Base-by-base conservation (phyloP, 495 filamentous ascomycete species). In the Trichoderma erinaceum region DNA sequence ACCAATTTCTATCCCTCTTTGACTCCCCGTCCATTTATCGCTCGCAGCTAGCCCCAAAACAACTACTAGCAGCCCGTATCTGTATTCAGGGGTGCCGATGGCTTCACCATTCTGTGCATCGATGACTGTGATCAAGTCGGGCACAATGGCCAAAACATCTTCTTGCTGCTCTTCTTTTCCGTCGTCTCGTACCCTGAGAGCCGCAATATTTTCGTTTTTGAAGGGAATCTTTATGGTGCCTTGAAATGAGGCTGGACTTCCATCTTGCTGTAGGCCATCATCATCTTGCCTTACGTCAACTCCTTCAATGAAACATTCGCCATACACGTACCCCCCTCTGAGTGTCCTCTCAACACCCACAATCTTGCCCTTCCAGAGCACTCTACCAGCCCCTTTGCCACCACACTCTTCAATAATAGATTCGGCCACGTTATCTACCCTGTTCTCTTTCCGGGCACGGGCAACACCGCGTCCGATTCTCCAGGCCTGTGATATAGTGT, bases 181-280 rank as follows among this genome's bases (percentile, higher is more conserved):
- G 23, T 74, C 72, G 27, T 71, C 70, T 10, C 73, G 63, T 63
- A 78, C 69, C 76, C 77, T 68, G 58, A 80, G 79, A 6, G 83
- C 86, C 18, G 82, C 78, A 21, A 88, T 85, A 71, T 88, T 89
- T 71, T 89, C 87, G 72, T 88, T 88, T 76, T 87, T 87, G 75
- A 88, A 88, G 0, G 86, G 85, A 46, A 88, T 84, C 64, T 84
- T 83, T 63, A 88, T 71, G 32, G 69, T 75, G 7, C 80, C 78
- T 32, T 69, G 68, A 67, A 75, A 80, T 44, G 71, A 67, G 66
- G 16, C 68, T 15, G 56, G 25, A 11, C 2, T 11, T 6, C 16
- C 56, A 13, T 61, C 56, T 61, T 61, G 56, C 44, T 70, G 70
- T 13, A 29, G 12, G 46, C 48, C 32, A 35, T 46, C 70, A 38